Base-by-base conservation (phyloP, 2,329 filamentous ascomycete genomes). In the Herpotrichia juniperi region DNA sequence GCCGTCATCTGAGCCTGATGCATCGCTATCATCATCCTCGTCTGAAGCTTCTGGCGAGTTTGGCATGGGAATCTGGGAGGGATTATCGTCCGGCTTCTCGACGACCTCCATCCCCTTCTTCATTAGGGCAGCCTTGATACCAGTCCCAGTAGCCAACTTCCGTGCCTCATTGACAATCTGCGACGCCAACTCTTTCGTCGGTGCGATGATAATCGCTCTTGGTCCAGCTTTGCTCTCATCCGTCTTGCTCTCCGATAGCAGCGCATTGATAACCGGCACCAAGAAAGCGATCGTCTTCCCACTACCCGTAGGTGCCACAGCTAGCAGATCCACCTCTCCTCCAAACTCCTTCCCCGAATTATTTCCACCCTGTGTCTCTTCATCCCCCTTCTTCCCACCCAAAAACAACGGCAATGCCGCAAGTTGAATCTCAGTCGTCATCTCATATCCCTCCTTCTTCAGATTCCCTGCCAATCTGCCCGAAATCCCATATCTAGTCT, bases 241-340 rank as follows among this genome's bases (percentile, higher is more conserved):
- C 7, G 55, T 52, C 26, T 69, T 71, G 17, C 62, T 61, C 35
- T 70, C 59, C 2, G 62, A 59, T n/a, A 74, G 58, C 16, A 96
- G 86, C 40, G 84, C 83, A 67, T 96, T 88, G 62, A 99, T 86
- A 2, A 92, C 82, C 0, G 93, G 93, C 35, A 99, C 89, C 64
- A 97, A 75, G 66, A 97, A 99, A 16, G 92, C 91, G 57, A 99
- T 79, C 0, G 94, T 99, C 79, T 99, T 99, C 39, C 94, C 94
- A 71, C 93, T 97, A 21, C 94, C 94, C 0, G 94, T 99, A 1
- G 94, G 94, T 2, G 94, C 94, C 37, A 97, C 87, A 0, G 91
- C 90, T 57, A 99, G 75, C 32, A 99, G 85, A 77, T 99, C 88
- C 4, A 93, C 78, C 11, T 79, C 76, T 4, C 67, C 63, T 28